A percentile compares a stretch with the other conserved stretches of the same genome.
Evolutionary conservation across 495 filamentous ascomycete species (phyloP).

Genomic region (Sordaria brevicollis): DNA sequence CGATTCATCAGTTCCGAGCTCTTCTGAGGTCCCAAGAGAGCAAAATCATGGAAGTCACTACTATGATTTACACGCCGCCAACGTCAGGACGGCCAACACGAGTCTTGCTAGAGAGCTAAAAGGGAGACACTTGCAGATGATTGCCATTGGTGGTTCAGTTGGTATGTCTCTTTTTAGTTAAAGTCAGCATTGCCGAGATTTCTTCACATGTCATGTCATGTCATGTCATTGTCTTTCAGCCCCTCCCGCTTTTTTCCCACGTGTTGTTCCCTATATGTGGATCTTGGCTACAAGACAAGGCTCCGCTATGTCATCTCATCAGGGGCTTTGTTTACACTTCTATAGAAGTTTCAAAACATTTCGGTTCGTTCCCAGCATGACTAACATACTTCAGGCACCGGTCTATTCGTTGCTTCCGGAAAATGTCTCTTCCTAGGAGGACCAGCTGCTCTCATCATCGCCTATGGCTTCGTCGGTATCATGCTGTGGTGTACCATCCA

Average conservation of each 20-base stretch:
- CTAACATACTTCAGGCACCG: slow-evolving; percentile 52
- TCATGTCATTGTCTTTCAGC: background rate
- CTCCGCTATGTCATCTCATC: background rate
- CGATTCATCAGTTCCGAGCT: background rate
- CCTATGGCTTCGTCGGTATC: slow-evolving; percentile 69
- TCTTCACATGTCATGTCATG: background rate
- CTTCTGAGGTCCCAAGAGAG: background rate
- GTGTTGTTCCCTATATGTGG: background rate
- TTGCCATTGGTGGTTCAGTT: slow-evolving; percentile 91
- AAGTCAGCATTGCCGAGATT: background rate
- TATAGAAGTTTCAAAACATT: background rate
- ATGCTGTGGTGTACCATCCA: slow-evolving; percentile 93
- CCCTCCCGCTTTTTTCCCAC: background rate
- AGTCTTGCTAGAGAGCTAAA: slow-evolving; percentile 69
- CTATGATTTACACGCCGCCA: slow-evolving; percentile 69
- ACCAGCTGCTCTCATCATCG: slow-evolving; percentile 74
- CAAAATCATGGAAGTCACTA: slow-evolving; percentile 34
- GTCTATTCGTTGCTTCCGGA: slow-evolving; percentile 84
- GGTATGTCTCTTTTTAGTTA: slow-evolving; percentile 40
- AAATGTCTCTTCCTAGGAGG: slow-evolving; percentile 67
- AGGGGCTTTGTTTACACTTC: background rate
- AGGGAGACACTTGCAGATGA: slow-evolving; percentile 88
- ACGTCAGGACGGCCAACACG: slow-evolving; percentile 62
- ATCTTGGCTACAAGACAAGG: background rate
- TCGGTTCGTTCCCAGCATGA: background rate